These are phyloP conservation scores for Eugenia klotzschiana DNA, from an alignment of 441 rosid genomes.

Conservation along the genomic window DNA sequence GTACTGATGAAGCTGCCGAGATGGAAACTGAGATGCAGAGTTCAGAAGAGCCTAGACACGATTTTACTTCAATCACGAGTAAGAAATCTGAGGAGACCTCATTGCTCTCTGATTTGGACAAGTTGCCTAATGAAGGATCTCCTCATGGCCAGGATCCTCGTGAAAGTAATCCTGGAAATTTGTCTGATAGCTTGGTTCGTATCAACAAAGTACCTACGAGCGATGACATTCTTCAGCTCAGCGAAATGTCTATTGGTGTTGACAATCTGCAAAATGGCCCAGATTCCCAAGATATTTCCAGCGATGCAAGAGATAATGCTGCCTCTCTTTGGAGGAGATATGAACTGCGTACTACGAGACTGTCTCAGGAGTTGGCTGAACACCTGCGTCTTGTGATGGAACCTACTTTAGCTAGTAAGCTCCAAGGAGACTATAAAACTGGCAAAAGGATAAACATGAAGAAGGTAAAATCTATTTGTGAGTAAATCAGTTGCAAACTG, in stretches of 20 bases:
- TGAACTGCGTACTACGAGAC: constrained; percentile 60
- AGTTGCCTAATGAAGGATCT: constrained; percentile 17
- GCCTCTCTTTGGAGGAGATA: constrained; percentile 69
- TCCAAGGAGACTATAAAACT: constrained; percentile 91
- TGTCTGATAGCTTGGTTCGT: constrained; percentile 42
- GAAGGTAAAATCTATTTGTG: constrained; percentile 29
- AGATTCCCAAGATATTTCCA: constrained; percentile 34
- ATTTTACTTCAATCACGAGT: constrained; percentile 16
- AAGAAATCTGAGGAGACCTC: constrained; percentile 29
- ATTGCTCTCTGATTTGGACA: constrained; percentile 23
- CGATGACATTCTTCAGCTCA: constrained; percentile 26
- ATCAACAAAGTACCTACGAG: constrained; percentile 31
- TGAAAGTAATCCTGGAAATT: constrained; percentile 21
- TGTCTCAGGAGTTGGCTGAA: constrained; percentile 93
- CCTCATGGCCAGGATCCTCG: constrained; percentile 13
- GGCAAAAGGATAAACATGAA: constrained; percentile 98
- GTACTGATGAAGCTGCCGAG: constrained; percentile 27
- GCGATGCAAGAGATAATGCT: constrained; percentile 29
- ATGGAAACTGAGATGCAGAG: constrained; percentile 52
- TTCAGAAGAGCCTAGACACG: constrained; percentile 30
- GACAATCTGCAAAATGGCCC: constrained; percentile 23
- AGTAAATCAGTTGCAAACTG: background rate
- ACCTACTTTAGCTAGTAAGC: constrained; percentile 90
- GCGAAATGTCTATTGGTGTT: constrained; percentile 36
- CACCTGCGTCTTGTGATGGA: constrained; percentile 91